A percentile compares a stretch with the other conserved stretches of the same genome.
Evolutionary conservation across 176 grass and related monocot species (phyloP).

Genomic region (Oryza glumipatula): DNA sequence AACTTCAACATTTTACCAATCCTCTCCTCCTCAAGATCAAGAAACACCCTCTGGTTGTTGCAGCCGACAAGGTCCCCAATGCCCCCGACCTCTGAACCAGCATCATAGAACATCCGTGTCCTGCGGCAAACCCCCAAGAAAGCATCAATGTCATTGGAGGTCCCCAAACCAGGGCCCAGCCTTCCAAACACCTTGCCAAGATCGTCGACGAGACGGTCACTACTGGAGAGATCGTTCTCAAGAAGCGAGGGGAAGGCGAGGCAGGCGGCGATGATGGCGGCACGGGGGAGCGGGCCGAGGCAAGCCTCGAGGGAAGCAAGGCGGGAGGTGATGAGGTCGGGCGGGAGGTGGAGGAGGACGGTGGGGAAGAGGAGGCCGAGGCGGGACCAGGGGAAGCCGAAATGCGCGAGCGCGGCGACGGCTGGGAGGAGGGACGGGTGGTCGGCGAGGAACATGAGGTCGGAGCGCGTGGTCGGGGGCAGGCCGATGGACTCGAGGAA

Average conservation of each 20-base stretch:
- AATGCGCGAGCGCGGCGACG: slow-evolving; percentile 55
- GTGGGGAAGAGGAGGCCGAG: slow-evolving; percentile 58
- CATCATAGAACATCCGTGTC: slow-evolving; percentile 71
- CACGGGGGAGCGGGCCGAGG: slow-evolving; percentile 45
- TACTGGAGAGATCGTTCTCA: slow-evolving; percentile 35
- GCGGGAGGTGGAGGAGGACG: slow-evolving; percentile 46
- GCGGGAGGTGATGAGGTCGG: slow-evolving; percentile 49
- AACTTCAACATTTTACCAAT: slow-evolving; percentile 63
- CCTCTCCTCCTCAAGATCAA: slow-evolving; percentile 53
- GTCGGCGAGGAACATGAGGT: slow-evolving; percentile 66
- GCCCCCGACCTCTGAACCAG: slow-evolving; percentile 54
- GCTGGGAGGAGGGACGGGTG: slow-evolving; percentile 56
- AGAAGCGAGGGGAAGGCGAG: slow-evolving; percentile 62
- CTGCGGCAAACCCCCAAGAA: slow-evolving; percentile 62
- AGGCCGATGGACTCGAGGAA: slow-evolving; percentile 90
- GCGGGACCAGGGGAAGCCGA: slow-evolving; percentile 71
- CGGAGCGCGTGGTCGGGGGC: slow-evolving; percentile 17
- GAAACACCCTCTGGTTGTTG: slow-evolving; percentile 60
- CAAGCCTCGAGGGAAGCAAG: slow-evolving; percentile 54
- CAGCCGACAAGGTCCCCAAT: slow-evolving; percentile 56
- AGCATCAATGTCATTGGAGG: slow-evolving; percentile 69
- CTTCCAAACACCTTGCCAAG: slow-evolving; percentile 46
- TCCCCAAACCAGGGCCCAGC: slow-evolving; percentile 39
- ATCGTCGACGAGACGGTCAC: slow-evolving; percentile 55
- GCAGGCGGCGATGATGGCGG: slow-evolving; percentile 64